Conservation (phyloP, 108 stramenopile species). For the Cyclostephanos invisitatus region DNA sequence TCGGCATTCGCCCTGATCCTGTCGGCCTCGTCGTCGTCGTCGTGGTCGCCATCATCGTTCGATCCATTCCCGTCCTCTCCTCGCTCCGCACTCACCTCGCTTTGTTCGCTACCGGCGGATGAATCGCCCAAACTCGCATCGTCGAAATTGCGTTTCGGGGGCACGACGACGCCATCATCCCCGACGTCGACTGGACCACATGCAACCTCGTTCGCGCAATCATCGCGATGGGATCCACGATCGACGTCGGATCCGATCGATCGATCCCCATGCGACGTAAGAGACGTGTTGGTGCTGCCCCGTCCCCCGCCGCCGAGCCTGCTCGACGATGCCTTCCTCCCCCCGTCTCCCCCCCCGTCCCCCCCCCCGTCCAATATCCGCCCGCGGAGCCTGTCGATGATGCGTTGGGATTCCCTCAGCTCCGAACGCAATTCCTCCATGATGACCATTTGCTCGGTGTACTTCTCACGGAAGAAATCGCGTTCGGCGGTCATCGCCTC, state of each 20-base stretch:
- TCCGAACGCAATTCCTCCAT: slow-evolving; percentile 33
- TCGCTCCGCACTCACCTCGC: slow-evolving; percentile 8
- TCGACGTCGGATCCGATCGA: neutral
- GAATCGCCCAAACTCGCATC: slow-evolving; percentile 10
- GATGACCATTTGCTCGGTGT: slow-evolving; percentile 36
- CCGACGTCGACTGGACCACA: neutral
- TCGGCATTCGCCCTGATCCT: slow-evolving; percentile 43
- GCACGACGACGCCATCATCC: neutral
- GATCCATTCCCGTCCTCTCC: slow-evolving; percentile 8
- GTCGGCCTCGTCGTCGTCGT: slow-evolving; percentile 28
- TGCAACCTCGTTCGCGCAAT: neutral
- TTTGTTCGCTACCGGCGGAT: neutral
- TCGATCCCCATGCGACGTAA: neutral
- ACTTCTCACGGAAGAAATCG: slow-evolving; percentile 50
- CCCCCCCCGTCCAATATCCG: slow-evolving; percentile 31
- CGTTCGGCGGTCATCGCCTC: slow-evolving; percentile 46
- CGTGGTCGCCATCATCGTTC: slow-evolving; percentile 17
- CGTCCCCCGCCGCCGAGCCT: neutral
- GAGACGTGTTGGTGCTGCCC: slow-evolving; percentile 5
- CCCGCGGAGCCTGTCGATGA: slow-evolving; percentile 42
- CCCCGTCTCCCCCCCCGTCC: neutral
- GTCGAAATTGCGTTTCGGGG: neutral
- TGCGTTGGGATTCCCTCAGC: slow-evolving; percentile 41
- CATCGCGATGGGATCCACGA: neutral
- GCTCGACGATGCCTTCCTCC: neutral